Percentiles rank a stretch among this genome's conserved stretches.
These are phyloP conservation scores for Phaeoacremonium minimum DNA, from an alignment of 2,329 filamentous ascomycete species.

Conservation along the genomic window DNA sequence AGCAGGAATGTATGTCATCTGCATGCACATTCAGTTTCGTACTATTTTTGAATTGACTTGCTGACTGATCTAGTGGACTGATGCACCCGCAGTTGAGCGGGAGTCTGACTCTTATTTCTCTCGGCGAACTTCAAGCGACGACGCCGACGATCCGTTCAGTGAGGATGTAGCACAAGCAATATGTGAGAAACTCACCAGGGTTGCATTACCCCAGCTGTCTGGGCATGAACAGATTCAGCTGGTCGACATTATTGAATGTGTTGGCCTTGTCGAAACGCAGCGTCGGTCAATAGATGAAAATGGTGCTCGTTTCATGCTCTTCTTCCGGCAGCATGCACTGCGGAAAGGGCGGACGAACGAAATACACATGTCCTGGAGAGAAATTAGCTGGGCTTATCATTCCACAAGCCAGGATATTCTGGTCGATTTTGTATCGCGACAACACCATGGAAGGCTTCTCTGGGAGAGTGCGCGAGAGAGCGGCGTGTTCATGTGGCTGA, in stretches of 20 bases:
- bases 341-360: slow-evolving; percentile 61
- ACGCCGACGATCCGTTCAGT: slow-evolving; percentile 61
- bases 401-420: slow-evolving; percentile 86
- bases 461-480: slow-evolving; percentile 85
- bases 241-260: slow-evolving; percentile 79
- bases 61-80: too few species aligned
- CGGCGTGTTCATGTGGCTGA: slow-evolving; percentile 93
- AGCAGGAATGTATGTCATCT: slow-evolving; percentile 22
- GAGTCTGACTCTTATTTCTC: too few species aligned
- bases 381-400: slow-evolving; percentile 83
- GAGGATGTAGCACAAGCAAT: slow-evolving; percentile 67
- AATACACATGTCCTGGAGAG: slow-evolving; percentile 67
- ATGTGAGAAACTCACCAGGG: slow-evolving; percentile 70
- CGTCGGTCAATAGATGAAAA: slow-evolving; percentile 87
- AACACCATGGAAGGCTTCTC: slow-evolving; percentile 73
- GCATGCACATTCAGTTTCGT: neutral
- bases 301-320: slow-evolving; percentile 80
- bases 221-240: slow-evolving; percentile 83
- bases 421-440: slow-evolving; percentile 73
- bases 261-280: slow-evolving; percentile 79
- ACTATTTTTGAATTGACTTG: too few species aligned
- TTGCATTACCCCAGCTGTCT: slow-evolving; percentile 75
- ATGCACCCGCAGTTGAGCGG: too few species aligned
- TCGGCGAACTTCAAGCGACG: slow-evolving; percentile 29
- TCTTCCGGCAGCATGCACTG: slow-evolving; percentile 77